Conservation (phyloP, 352 stramenopile genomes). For the Globisporangium nodosum region DNA sequence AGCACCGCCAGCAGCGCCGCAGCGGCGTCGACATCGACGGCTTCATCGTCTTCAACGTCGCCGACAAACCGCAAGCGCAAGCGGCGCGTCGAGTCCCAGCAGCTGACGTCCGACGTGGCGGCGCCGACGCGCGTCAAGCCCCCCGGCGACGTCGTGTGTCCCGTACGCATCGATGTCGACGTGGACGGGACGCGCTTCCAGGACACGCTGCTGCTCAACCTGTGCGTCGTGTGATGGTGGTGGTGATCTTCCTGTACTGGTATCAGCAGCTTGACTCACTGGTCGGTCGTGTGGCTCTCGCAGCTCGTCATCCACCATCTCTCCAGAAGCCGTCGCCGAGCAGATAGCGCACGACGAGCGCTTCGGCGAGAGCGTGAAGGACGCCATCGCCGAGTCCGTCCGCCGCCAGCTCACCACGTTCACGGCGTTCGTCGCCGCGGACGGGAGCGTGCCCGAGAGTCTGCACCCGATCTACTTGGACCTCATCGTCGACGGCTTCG, state of each 20-base stretch:
- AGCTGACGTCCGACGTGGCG: constrained; percentile 18
- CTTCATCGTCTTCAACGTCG: background rate
- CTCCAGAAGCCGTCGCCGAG: constrained; percentile 46
- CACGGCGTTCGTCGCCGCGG: constrained; percentile 30
- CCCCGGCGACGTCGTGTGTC: constrained; percentile 47
- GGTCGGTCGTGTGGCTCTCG: background rate
- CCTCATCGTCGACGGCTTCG: constrained; percentile 58
- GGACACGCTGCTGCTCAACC: constrained; percentile 68
- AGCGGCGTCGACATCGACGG: background rate
- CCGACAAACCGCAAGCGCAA: constrained; percentile 56
- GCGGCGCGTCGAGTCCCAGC: constrained; percentile 38
- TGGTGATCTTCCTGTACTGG: background rate
- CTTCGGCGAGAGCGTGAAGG: constrained; percentile 40
- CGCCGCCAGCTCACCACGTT: constrained; percentile 63
- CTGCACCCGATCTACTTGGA: constrained; percentile 70
- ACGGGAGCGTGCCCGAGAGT: constrained; percentile 14
- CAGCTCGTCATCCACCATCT: constrained; percentile 24
- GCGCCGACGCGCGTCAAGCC: constrained; percentile 3
- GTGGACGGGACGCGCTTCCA: constrained; percentile 69
- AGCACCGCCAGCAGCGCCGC: background rate
- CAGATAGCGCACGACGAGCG: constrained; percentile 61
- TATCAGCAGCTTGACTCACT: background rate
- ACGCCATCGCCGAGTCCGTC: constrained; percentile 67
- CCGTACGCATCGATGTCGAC: constrained; percentile 75
- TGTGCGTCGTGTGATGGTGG: constrained; percentile 21